phyloP scores from a whole-genome alignment of 371 early-diverging fungal genomes.

The Saksenaea vasiformis region DNA sequence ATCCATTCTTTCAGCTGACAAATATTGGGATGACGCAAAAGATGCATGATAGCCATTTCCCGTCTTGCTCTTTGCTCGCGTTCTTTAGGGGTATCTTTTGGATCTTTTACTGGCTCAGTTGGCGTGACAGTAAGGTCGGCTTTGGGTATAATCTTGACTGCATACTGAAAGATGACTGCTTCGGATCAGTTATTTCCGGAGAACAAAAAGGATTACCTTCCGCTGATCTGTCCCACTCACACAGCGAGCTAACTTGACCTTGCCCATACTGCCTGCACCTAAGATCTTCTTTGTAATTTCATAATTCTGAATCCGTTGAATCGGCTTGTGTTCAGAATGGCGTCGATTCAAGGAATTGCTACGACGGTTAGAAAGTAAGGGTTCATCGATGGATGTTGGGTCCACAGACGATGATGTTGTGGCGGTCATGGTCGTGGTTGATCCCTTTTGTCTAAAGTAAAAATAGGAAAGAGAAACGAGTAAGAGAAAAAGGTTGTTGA shows the following conservation, averaged over 20 bases:
- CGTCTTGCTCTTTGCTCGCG: slow-evolving; percentile 76
- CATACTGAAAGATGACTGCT: slow-evolving; percentile 27
- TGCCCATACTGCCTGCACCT: slow-evolving; percentile 98
- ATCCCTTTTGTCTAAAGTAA: too few species aligned
- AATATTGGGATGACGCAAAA: slow-evolving; percentile 82
- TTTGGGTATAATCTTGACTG: slow-evolving; percentile 55
- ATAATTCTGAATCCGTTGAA: slow-evolving; percentile 43
- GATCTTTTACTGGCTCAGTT: slow-evolving; percentile 30
- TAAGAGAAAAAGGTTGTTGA: slow-evolving; percentile 5
- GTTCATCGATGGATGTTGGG: neutral
- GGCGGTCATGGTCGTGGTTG: too few species aligned
- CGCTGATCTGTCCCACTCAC: slow-evolving; percentile 36
- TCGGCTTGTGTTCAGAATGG: slow-evolving; percentile 39
- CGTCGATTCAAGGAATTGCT: slow-evolving; percentile 16
- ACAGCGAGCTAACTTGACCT: slow-evolving; percentile 92
- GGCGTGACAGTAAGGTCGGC: slow-evolving; percentile 22
- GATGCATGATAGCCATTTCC: slow-evolving; percentile 76
- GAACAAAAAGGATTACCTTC: slow-evolving; percentile 26
- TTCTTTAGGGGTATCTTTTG: slow-evolving; percentile 55
- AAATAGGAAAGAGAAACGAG: too few species aligned
- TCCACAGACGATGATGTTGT: neutral
- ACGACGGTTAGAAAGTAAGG: slow-evolving; percentile 9
- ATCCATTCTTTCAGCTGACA: slow-evolving; percentile 75
- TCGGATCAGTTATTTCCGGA: neutral
- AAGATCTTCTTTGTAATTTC: slow-evolving; percentile 74